Conservation (phyloP, 2,329 filamentous ascomycete genomes). For the Paramyrothecium roridum region DNA sequence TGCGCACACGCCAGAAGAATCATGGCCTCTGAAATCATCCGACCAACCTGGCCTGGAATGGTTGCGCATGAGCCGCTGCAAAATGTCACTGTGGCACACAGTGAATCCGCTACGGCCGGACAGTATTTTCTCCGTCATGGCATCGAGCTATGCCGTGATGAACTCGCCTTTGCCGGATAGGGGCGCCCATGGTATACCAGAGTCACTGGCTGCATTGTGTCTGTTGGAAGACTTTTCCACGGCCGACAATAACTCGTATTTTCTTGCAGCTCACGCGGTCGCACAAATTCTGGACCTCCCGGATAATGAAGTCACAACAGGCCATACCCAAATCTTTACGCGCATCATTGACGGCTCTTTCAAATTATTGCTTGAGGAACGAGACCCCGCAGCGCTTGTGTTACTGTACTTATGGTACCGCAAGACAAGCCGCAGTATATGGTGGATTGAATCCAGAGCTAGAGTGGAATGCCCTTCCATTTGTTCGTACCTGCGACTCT, state of each 20-base stretch:
- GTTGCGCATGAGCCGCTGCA: slow-evolving; percentile 27
- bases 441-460: slow-evolving; percentile 40
- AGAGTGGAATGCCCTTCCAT: slow-evolving; percentile 40
- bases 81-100: slow-evolving; percentile 33
- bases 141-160: slow-evolving; percentile 31
- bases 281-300: slow-evolving; percentile 23
- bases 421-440: slow-evolving; percentile 34
- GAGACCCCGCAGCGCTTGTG: slow-evolving; percentile 34
- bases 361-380: slow-evolving; percentile 22
- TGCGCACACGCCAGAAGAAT: slow-evolving; percentile 20
- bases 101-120: slow-evolving; percentile 29
- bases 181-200: slow-evolving; percentile 21
- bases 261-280: slow-evolving; percentile 31
- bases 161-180: slow-evolving; percentile 23
- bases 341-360: slow-evolving; percentile 29
- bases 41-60: slow-evolving; percentile 25
- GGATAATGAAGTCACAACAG: slow-evolving; percentile 17
- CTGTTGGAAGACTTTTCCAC: slow-evolving; percentile 25
- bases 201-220: slow-evolving; percentile 18
- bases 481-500: slow-evolving; percentile 26
- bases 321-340: slow-evolving; percentile 26
- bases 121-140: slow-evolving; percentile 31
- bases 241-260: slow-evolving; percentile 30
- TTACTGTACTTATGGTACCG: slow-evolving; percentile 40
- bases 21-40: slow-evolving; percentile 29